Percentiles rank a stretch among this genome's conserved stretches.
These are phyloP conservation scores for Moesziomyces sp. DNA, from an alignment of 1,284 basidiomycete genomes.

Conservation along the genomic window DNA sequence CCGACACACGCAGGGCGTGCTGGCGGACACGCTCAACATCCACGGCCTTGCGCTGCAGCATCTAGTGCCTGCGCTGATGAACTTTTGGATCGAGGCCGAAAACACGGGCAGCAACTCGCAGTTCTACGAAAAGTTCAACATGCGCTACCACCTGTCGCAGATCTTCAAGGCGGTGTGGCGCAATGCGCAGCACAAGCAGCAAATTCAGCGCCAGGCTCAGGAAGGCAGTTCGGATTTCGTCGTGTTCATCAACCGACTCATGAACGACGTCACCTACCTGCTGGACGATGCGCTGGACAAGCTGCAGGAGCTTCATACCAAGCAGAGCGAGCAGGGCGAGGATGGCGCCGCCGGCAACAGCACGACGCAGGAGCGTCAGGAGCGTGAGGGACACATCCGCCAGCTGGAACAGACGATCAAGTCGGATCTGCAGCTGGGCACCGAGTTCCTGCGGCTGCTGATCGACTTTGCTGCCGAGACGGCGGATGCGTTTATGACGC, in stretches of 20 bases:
- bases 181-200: conserved; percentile 62
- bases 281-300: conserved; percentile 95
- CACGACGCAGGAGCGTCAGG: conserved; percentile 80
- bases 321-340: conserved; percentile 79
- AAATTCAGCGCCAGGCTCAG: conserved; percentile 53
- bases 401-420: conserved; percentile 84
- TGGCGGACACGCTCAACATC: conserved; percentile 84
- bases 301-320: conserved; percentile 84
- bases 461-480: conserved; percentile 92
- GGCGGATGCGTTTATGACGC: conserved; percentile 91
- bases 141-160: conserved; percentile 71
- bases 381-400: conserved; percentile 82
- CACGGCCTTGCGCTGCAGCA: conserved; percentile 86
- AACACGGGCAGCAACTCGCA: conserved; percentile 96
- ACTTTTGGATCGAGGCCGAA: conserved; percentile 98
- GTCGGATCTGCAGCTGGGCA: conserved; percentile 85
- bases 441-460: conserved; percentile 87
- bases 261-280: conserved; percentile 98
- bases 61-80: conserved; percentile 89
- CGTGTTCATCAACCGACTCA: conserved; percentile 95
- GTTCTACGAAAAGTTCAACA: conserved; percentile 96
- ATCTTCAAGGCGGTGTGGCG: conserved; percentile 65
- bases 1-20: conserved; percentile 79
- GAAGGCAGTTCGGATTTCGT: conserved; percentile 70
- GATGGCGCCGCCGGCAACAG: conserved; percentile 73